Percentiles rank a stretch among this genome's conserved stretches.
Evolutionary conservation across 202 grass and related monocot species (phyloP).

Genomic region (Brachypodium distachyon): DNA sequence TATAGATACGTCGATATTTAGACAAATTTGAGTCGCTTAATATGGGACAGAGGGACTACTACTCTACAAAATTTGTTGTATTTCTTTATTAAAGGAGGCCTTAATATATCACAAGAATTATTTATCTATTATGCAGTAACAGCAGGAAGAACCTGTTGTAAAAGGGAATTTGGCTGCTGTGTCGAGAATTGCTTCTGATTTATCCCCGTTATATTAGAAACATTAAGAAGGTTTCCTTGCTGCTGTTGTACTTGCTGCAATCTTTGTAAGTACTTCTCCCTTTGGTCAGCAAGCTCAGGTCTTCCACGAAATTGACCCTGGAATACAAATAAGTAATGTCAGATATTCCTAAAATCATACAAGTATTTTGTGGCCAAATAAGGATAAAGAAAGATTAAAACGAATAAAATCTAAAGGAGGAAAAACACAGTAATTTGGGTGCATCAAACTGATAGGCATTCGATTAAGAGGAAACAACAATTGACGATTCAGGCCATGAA

Average conservation of each 20-base stretch:
- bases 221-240: slow-evolving; percentile 55
- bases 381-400: not conserved
- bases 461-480: slow-evolving; percentile 1
- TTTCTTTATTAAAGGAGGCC: not conserved
- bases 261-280: slow-evolving; percentile 83
- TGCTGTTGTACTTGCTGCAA: slow-evolving; percentile 74
- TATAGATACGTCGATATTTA: too few relatives aligned
- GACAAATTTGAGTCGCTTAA: too few relatives aligned
- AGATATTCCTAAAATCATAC: not conserved
- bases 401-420: not conserved
- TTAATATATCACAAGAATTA: not conserved
- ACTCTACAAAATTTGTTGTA: not conserved
- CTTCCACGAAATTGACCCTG: slow-evolving; percentile 68
- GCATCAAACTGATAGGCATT: not conserved
- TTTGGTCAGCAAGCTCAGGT: slow-evolving; percentile 73
- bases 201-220: slow-evolving; percentile 43
- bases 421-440: slow-evolving; percentile 5
- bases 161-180: slow-evolving; percentile 70
- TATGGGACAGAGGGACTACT: too few relatives aligned
- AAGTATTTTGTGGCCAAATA: not conserved
- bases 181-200: slow-evolving; percentile 76
- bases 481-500: not conserved
- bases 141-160: slow-evolving; percentile 63
- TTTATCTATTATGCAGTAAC: slow-evolving; percentile 3
- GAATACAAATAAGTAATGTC: not conserved